Conservation (phyloP, 805 yeast species). For the Yarrowia phangngaensis region DNA sequence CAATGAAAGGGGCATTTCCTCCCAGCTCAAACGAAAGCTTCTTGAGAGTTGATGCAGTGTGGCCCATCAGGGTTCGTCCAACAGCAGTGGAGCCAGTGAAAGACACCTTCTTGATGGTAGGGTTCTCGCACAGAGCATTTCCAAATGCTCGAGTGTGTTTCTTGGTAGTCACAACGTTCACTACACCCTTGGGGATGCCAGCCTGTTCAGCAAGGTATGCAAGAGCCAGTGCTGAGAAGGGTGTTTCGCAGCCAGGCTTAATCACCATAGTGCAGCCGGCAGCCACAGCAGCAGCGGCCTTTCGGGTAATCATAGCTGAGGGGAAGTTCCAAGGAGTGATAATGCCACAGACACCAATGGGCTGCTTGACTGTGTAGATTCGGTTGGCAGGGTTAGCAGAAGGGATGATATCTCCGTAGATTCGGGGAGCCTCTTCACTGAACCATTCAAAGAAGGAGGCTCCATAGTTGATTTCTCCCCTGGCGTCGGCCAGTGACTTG, state of each 20-base stretch:
- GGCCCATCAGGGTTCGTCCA: slow-evolving; percentile 63
- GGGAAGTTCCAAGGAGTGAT: slow-evolving; percentile 87
- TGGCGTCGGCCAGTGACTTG: slow-evolving; percentile 65
- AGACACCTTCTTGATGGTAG: slow-evolving; percentile 59
- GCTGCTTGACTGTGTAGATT: slow-evolving; percentile 61
- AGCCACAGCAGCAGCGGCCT: slow-evolving; percentile 71
- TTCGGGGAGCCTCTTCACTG: slow-evolving; percentile 67
- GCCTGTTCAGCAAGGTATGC: slow-evolving; percentile 60
- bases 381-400: slow-evolving; percentile 48
- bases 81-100: slow-evolving; percentile 77
- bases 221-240: slow-evolving; percentile 66
- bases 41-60: slow-evolving; percentile 58
- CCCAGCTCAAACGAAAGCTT: slow-evolving; percentile 72
- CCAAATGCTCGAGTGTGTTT: slow-evolving; percentile 46
- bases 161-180: slow-evolving; percentile 55
- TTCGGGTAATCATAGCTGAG: slow-evolving; percentile 69
- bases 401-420: slow-evolving; percentile 62
- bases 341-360: slow-evolving; percentile 78
- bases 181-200: slow-evolving; percentile 66
- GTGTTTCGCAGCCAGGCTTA: slow-evolving; percentile 76
- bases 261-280: slow-evolving; percentile 75
- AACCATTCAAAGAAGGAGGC: slow-evolving; percentile 87
- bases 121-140: slow-evolving; percentile 52
- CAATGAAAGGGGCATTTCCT: slow-evolving; percentile 76
- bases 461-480: slow-evolving; percentile 62